Conservation (phyloP, 768 basidiomycete species). For the Lactifluus rugatus region DNA sequence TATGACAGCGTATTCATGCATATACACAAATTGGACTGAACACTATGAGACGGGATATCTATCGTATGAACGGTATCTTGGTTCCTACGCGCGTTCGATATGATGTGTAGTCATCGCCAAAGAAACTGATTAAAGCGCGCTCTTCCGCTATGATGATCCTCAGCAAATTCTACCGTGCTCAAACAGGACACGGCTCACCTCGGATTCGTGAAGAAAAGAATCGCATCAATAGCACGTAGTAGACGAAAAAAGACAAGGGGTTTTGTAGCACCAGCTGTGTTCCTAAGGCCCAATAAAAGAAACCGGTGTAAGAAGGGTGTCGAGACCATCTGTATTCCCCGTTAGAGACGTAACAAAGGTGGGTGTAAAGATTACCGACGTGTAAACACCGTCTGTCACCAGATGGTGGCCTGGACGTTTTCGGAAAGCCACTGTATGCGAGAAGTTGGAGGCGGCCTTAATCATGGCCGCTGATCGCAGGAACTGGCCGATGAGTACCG, state of each 20-base stretch:
- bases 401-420: conserved; percentile 69
- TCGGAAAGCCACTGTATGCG: conserved; percentile 70
- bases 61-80: conserved; percentile 79
- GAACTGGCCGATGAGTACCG: conserved; percentile 63
- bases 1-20: conserved; percentile 25
- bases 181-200: conserved; percentile 40
- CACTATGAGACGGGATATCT: conserved; percentile 6
- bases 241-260: conserved; percentile 59
- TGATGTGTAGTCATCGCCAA: conserved; percentile 74
- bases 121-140: conserved; percentile 67
- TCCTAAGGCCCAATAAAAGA: conserved; percentile 96
- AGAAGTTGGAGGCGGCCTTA: conserved; percentile 88
- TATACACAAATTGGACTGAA: neutral
- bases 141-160: conserved; percentile 60
- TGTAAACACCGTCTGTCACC: conserved; percentile 84
- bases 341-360: neutral
- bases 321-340: conserved; percentile 55
- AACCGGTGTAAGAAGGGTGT: conserved; percentile 95
- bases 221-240: conserved; percentile 59
- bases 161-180: neutral
- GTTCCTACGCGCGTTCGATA: conserved; percentile 78
- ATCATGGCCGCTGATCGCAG: conserved; percentile 93
- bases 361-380: conserved; percentile 39
- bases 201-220: conserved; percentile 80
- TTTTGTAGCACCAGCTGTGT: conserved; percentile 91